phyloP scores from a whole-genome alignment of 2,329 filamentous ascomycete species.

The Blastomyces gilchristii region DNA sequence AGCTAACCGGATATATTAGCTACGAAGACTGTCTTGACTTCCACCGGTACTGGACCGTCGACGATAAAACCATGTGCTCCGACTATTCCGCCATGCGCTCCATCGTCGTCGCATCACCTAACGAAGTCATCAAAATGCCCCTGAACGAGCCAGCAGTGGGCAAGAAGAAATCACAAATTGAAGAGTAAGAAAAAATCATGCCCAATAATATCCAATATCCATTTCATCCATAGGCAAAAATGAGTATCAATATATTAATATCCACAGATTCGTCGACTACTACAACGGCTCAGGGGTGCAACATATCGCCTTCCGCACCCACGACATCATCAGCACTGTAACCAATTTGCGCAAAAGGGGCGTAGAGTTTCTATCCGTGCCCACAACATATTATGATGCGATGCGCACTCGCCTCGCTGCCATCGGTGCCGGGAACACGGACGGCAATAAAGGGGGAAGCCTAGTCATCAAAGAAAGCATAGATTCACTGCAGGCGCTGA shows the following conservation, averaged over 20 bases:
- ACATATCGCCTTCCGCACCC: constrained; percentile 76
- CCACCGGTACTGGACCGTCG: constrained; percentile 91
- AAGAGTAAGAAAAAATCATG: constrained; percentile 50
- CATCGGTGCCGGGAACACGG: neutral
- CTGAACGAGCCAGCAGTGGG: constrained; percentile 86
- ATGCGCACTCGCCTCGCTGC: constrained; percentile 47
- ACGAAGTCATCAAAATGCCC: constrained; percentile 86
- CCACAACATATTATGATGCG: constrained; percentile 65
- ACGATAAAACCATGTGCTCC: constrained; percentile 79
- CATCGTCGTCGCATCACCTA: constrained; percentile 74
- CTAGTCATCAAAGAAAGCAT: constrained; percentile 62
- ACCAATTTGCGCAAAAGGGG: constrained; percentile 62
- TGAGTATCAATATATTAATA: constrained; percentile 7
- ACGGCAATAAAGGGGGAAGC: constrained; percentile 22
- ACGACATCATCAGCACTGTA: constrained; percentile 64
- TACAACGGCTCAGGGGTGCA: constrained; percentile 79
- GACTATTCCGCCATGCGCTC: constrained; percentile 78
- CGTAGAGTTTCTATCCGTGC: constrained; percentile 79
- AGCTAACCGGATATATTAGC: constrained; percentile 27
- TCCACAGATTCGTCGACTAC: constrained; percentile 53
- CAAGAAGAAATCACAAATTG: constrained; percentile 81
- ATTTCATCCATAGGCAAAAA: too few species aligned
- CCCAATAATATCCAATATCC: neutral
- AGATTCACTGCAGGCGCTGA: constrained; percentile 58
- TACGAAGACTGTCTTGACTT: constrained; percentile 81